A percentile compares a stretch with the other conserved stretches of the same genome.
Conservation (phyloP, 163 green algal genomes). For the Scenedesmus sp. region DNA sequence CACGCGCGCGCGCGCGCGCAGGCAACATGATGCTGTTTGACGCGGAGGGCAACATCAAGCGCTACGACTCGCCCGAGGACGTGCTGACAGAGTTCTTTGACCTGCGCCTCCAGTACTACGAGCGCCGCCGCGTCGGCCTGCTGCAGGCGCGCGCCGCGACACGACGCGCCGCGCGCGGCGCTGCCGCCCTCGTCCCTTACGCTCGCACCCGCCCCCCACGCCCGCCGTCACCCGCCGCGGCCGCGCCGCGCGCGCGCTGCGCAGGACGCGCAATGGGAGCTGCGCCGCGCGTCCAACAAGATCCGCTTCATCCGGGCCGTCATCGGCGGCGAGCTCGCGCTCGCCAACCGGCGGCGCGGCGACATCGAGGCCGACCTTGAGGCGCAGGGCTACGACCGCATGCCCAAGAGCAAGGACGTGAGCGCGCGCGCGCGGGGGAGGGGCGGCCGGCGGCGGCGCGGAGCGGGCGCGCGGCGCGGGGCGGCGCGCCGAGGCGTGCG, state of each 20-base stretch:
- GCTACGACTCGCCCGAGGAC: conserved; percentile 90
- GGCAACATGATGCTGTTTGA: conserved; percentile 99
- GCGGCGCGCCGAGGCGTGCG: neutral
- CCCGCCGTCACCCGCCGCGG: neutral
- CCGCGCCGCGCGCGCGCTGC: neutral
- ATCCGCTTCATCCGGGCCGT: conserved; percentile 97
- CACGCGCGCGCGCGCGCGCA: conserved; percentile 15
- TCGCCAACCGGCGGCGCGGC: conserved; percentile 88
- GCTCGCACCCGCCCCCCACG: too few relatives aligned
- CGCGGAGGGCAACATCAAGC: conserved; percentile 88
- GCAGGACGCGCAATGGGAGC: conserved; percentile 78
- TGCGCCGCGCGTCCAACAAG: conserved; percentile 84
- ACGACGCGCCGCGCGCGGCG: neutral
- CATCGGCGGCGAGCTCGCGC: conserved; percentile 78
- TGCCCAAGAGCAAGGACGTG: conserved; percentile 59
- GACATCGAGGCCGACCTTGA: conserved; percentile 92
- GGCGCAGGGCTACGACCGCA: conserved; percentile 75
- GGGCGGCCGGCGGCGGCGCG: too few relatives aligned
- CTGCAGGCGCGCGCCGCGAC: conserved; percentile 65
- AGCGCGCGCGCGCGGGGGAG: too few relatives aligned
- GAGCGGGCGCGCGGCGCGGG: neutral
- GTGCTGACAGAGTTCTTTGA: conserved; percentile 95
- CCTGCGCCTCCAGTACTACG: conserved; percentile 91
- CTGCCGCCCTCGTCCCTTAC: neutral
- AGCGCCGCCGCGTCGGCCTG: conserved; percentile 74